Evolutionary conservation across 805 yeast genomes (phyloP).

Genomic region (Kodamaea sagamina): DNA sequence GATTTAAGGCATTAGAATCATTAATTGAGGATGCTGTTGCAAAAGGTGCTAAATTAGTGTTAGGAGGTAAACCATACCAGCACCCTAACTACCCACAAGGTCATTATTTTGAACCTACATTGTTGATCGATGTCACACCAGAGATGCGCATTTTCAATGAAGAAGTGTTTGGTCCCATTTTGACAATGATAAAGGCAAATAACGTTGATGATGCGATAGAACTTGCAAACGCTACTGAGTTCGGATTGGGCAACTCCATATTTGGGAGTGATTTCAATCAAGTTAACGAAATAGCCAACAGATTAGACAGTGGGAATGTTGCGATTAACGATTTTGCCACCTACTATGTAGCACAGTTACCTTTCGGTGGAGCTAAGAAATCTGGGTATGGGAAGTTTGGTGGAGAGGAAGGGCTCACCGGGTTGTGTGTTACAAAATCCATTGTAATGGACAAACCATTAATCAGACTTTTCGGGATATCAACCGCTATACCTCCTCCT

Average conservation of each 20-base stretch:
- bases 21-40: constrained; percentile 72
- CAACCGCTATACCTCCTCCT: constrained; percentile 83
- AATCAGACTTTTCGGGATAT: constrained; percentile 53
- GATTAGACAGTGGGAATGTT: constrained; percentile 81
- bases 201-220: constrained; percentile 66
- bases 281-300: constrained; percentile 63
- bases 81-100: constrained; percentile 97
- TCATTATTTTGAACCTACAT: constrained; percentile 88
- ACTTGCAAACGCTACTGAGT: constrained; percentile 81
- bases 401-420: constrained; percentile 94
- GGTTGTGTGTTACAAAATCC: constrained; percentile 83
- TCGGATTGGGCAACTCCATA: constrained; percentile 90
- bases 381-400: constrained; percentile 98
- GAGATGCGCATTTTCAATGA: constrained; percentile 76
- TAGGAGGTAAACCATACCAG: constrained; percentile 76
- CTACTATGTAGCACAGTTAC: constrained; percentile 90
- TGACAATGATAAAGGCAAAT: constrained; percentile 75
- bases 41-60: constrained; percentile 76
- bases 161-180: constrained; percentile 94
- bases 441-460: constrained; percentile 83
- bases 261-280: constrained; percentile 66
- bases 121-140: constrained; percentile 77
- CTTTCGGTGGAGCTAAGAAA: constrained; percentile 92
- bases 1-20: constrained; percentile 67
- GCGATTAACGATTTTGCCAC: constrained; percentile 98